Base-by-base conservation (phyloP, 768 basidiomycete species). In the Russula vinacea region DNA sequence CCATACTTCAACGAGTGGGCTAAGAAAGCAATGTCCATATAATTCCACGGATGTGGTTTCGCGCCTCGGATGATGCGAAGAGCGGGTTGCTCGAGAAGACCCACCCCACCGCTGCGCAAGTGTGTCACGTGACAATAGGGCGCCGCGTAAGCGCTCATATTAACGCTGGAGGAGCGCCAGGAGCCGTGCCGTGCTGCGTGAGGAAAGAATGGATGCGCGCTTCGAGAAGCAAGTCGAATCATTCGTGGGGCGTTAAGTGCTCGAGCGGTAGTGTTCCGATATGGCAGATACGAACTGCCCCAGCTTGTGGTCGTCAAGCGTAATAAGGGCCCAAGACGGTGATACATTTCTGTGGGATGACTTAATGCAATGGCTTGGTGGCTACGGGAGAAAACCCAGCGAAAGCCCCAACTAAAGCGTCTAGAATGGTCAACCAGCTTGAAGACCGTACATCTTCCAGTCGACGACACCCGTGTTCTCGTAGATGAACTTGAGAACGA, bases 231-330 rank as follows among this genome's bases (percentile, higher is more conserved):
- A 47, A 50, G 24, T 65, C 64, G 40, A 65, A 59, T 24, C 59
- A 54, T 35, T 60, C 64, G 24, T 65, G 14, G 24, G 56, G 54
- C 1, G 8, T 61, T 19, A 65, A 44, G 37, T 65, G 49, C 52
- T 26, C 26, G 63, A 64, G 13, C 58, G 55, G 39, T 62, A 62
- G n/a, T 64, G 60, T 14, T 61, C 64, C 2, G 64, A 61, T 51
- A 65, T 63, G 22, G 64, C 60, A 7, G 49, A 47, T 4, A 65
- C 40, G 26, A 65, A 24, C 42, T 51, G 35, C 50, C 63, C 64
- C 13, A 65, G 39, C 11, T 65, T 61, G 13, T 63, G 61, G 26
- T 65, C 64, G 39, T 65, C 64, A 7, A 65, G 55, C 7, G 40
- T 51, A 1, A 57, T 56, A 22, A 65, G 24, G 13, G 64, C 17